Conservation (phyloP, 2,329 filamentous ascomycete species). For the Lecanicillium sp. region DNA sequence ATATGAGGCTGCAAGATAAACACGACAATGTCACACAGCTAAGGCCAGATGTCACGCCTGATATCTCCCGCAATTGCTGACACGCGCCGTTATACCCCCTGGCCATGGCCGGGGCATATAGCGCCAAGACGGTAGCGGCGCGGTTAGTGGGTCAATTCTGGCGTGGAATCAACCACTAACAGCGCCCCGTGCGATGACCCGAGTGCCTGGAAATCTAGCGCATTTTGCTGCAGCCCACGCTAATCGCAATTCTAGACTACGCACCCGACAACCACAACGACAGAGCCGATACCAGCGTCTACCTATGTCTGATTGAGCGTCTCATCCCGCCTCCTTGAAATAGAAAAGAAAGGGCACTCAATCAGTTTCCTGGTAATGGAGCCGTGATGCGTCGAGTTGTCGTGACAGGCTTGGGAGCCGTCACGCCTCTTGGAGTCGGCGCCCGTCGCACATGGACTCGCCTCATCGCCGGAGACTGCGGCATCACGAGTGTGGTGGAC, state of each 20-base stretch:
- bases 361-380: constrained; percentile 26
- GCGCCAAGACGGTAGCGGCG: not conserved
- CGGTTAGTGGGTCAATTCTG: not conserved
- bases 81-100: no score
- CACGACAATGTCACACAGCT: no score
- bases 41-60: no score
- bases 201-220: no score
- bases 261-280: not conserved
- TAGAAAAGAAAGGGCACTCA: not conserved
- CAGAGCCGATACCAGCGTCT: not conserved
- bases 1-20: no score
- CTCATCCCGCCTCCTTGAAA: not conserved
- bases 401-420: constrained; percentile 73
- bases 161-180: no score
- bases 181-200: no score
- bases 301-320: no score
- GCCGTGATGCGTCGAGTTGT: constrained; percentile 63
- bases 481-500: constrained; percentile 65
- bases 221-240: not conserved
- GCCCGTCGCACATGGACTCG: constrained; percentile 71
- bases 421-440: constrained; percentile 78
- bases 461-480: constrained; percentile 71
- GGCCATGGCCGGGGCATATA: not conserved
- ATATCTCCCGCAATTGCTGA: no score
- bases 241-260: not conserved